Conservation (phyloP, 2,329 filamentous ascomycete genomes). For the Ampelomyces quisqualis region DNA sequence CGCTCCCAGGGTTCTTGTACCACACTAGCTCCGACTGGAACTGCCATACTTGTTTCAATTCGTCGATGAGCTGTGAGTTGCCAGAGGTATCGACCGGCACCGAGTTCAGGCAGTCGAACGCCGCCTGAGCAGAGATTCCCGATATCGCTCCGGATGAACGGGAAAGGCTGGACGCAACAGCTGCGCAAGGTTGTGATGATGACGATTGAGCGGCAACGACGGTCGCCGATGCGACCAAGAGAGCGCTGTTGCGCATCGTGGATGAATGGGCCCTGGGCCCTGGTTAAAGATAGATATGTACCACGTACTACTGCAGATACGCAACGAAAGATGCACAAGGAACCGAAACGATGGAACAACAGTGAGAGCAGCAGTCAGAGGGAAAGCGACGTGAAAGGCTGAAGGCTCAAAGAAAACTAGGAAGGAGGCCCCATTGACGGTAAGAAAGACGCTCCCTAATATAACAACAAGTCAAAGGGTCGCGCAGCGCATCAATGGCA, state of each 20-base stretch:
- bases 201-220: constrained; percentile 19
- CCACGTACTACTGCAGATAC: background rate
- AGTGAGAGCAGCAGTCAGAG: background rate
- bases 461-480: constrained; percentile 5
- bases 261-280: background rate
- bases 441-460: constrained; percentile 4
- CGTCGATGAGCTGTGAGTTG: constrained; percentile 29
- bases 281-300: background rate
- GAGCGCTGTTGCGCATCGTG: constrained; percentile 12
- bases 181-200: constrained; percentile 23
- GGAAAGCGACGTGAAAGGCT: constrained; percentile 2
- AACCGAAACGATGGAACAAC: background rate
- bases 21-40: constrained; percentile 43
- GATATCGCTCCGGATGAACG: background rate
- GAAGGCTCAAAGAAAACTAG: constrained; percentile 5
- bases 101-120: constrained; percentile 32
- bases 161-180: constrained; percentile 10
- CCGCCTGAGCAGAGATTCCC: constrained; percentile 20
- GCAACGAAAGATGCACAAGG: background rate
- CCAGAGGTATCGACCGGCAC: constrained; percentile 35
- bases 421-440: background rate
- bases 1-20: constrained; percentile 36
- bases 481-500: constrained; percentile 5
- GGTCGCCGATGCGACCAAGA: constrained; percentile 17
- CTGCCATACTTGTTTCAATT: constrained; percentile 34